Evolutionary conservation across 768 basidiomycete species (phyloP), one percentile per base, ranked within the genome.

Genomic region (Coprinellus micaceus): DNA sequence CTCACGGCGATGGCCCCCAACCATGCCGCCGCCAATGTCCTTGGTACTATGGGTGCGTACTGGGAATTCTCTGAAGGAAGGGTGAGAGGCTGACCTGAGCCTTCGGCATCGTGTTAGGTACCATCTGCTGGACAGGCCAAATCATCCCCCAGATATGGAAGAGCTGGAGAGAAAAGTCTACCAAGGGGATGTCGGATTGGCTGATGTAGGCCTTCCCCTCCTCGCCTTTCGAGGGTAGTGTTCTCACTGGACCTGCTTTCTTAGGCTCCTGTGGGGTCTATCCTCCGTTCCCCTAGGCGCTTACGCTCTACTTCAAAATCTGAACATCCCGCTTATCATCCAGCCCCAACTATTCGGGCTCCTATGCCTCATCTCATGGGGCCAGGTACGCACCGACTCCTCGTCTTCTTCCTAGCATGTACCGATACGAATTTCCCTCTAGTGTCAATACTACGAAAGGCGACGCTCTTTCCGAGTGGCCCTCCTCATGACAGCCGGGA

Each of bases 111-210:
- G 22, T 50, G 22, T 5, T 44, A 86, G 86, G 86, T 2, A 81
- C 86, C 0, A 67, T 87, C 11, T 82, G 80, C 58, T 88, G 87
- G 88, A 82, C 81, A 3, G 72, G 77, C 13, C 87, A 88, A 61
- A 65, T 90, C 13, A 66, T 89, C 29, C 89, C 88, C 5, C 88
- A 90, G 60, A 75, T 89, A 22, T 81, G 83, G 81, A 90, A 92
- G 68, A 87, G 80, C 60, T 86, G 81, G 73, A 75, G 81, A 33
- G 73, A 74, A 19, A 86, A 90, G 63, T 82, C 81, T 22, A 88
- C 86, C 0, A 74, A 81, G 25, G 90, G 91, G 0, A 73, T 92
- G 10, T 90, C 88, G 1, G 79, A 75, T 13, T 81, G 71, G 68
- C 77, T 93, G 29, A 80, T 90, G 87, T 85, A n/a, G n/a, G n/a